phyloP scores from a whole-genome alignment of 1,284 basidiomycete genomes.

The Ganoderma boninense region DNA sequence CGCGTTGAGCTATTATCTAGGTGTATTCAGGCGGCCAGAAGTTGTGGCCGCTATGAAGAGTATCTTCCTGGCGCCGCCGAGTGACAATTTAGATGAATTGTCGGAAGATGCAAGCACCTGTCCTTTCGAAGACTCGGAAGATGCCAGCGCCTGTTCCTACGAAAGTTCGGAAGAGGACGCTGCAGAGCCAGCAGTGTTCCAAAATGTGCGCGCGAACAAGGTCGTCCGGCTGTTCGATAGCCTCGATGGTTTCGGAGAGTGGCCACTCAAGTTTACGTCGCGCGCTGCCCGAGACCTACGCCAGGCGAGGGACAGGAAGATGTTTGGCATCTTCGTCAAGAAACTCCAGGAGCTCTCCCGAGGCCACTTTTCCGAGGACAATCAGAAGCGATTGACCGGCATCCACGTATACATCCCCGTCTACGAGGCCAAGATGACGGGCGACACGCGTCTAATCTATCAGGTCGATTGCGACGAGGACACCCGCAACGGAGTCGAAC shows the following conservation, averaged over 20 bases:
- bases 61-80: neutral
- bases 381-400: slow-evolving; percentile 67
- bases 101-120: neutral
- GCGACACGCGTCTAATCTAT: slow-evolving; percentile 71
- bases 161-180: neutral
- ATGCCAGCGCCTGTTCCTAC: neutral
- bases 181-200: slow-evolving; percentile 40
- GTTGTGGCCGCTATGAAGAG: neutral
- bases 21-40: neutral
- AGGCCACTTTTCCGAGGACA: slow-evolving; percentile 73
- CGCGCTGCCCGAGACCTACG: slow-evolving; percentile 54
- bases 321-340: slow-evolving; percentile 60
- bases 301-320: slow-evolving; percentile 47
- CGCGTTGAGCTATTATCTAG: neutral
- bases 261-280: slow-evolving; percentile 57
- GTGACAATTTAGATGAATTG: neutral
- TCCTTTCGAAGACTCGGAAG: neutral
- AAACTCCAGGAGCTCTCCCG: slow-evolving; percentile 72
- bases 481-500: slow-evolving; percentile 48
- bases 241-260: slow-evolving; percentile 60
- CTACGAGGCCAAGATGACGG: slow-evolving; percentile 74
- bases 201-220: slow-evolving; percentile 57
- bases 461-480: slow-evolving; percentile 68
- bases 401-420: slow-evolving; percentile 56
- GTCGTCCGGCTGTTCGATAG: slow-evolving; percentile 58